phyloP scores from a whole-genome alignment of 2,329 filamentous ascomycete species.

The Podosphaera fusca region DNA sequence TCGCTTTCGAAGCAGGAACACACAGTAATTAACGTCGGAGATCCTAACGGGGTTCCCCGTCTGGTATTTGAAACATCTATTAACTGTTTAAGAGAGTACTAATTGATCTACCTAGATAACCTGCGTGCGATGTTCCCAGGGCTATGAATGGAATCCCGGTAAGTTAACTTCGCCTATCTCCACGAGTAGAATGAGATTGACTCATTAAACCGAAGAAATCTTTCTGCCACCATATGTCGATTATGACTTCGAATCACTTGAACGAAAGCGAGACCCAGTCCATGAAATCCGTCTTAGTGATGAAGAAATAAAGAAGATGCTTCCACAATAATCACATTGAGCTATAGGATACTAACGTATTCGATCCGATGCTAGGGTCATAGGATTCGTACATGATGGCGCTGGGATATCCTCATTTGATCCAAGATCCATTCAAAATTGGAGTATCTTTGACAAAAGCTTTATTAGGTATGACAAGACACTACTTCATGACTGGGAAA shows the following conservation, averaged over 20 bases:
- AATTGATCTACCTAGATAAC: conserved; percentile 33
- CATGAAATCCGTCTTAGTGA: conserved; percentile 58
- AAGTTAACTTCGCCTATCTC: conserved; percentile 8
- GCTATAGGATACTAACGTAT: conserved; percentile 4
- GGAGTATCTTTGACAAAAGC: background rate
- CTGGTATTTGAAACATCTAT: conserved; percentile 25
- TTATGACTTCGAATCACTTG: conserved; percentile 50
- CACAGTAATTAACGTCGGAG: conserved; percentile 59
- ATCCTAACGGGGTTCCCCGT: conserved; percentile 47
- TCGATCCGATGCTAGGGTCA: background rate
- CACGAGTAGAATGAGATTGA: conserved; percentile 1
- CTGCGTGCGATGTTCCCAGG: conserved; percentile 57
- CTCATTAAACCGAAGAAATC: conserved; percentile 32
- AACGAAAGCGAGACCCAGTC: conserved; percentile 54
- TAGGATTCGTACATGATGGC: background rate
- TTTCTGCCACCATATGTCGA: conserved; percentile 61
- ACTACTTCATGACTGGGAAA: background rate
- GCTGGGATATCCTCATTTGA: background rate
- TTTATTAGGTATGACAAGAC: background rate
- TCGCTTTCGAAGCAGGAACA: conserved; percentile 52
- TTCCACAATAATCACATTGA: conserved; percentile 29
- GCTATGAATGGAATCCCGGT: conserved; percentile 68
- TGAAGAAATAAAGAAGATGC: conserved; percentile 47
- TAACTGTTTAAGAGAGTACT: conserved; percentile 3
- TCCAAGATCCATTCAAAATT: background rate